Evolutionary conservation across 1,284 basidiomycete species (phyloP).

Genomic region (Apiotrichum gracile): DNA sequence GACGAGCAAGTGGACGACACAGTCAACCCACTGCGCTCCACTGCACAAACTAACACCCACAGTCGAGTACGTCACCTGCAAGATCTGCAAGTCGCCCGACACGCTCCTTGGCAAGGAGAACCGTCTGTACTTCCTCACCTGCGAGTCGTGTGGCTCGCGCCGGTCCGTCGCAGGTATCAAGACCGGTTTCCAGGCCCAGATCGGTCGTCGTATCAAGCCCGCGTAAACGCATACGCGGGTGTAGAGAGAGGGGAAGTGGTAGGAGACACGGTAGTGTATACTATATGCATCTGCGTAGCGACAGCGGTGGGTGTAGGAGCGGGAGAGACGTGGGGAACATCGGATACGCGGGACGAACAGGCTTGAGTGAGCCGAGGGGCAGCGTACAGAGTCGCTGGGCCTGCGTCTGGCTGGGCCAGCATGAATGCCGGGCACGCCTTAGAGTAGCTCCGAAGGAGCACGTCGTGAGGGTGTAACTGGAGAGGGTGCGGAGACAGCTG

Average conservation of each 20-base stretch:
- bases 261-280: slow-evolving; percentile 6
- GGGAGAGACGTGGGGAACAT: too few species aligned
- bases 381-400: too few species aligned
- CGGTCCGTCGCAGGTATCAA: slow-evolving; percentile 95
- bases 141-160: slow-evolving; percentile 86
- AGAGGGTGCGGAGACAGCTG: too few species aligned
- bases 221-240: slow-evolving; percentile 3
- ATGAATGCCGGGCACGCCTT: too few species aligned
- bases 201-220: slow-evolving; percentile 42
- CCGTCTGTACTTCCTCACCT: slow-evolving; percentile 98
- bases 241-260: neutral
- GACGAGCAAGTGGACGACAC: neutral
- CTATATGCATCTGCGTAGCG: slow-evolving; percentile 6
- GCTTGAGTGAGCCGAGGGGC: too few species aligned
- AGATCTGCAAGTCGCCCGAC: slow-evolving; percentile 98
- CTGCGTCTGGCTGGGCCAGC: too few species aligned
- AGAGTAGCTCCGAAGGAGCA: too few species aligned
- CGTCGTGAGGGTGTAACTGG: too few species aligned
- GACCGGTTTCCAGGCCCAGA: slow-evolving; percentile 97
- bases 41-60: neutral
- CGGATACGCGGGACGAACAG: too few species aligned
- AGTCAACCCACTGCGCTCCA: neutral
- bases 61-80: slow-evolving; percentile 99
- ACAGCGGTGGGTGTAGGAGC: neutral
- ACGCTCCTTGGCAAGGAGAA: slow-evolving; percentile 96